These are phyloP conservation scores for Warburgia ugandensis DNA, from an alignment of 164 flowering plant species.

Conservation along the genomic window DNA sequence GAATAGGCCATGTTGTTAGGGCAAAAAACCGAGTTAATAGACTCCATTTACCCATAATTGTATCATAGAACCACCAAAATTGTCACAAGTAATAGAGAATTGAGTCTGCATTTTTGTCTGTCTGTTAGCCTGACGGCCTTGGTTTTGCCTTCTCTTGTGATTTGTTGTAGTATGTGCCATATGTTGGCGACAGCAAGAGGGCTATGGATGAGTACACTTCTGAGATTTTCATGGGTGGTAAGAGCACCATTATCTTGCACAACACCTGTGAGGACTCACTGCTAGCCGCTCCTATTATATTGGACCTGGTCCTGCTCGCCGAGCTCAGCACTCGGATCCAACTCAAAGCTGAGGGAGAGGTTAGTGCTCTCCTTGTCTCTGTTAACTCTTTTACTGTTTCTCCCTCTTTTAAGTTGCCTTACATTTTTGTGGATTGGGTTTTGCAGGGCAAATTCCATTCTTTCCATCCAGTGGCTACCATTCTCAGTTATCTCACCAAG, in stretches of 20 bases:
- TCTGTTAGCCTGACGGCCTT: too few relatives aligned
- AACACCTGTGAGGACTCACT: conserved; percentile 98
- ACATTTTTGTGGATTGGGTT: background rate
- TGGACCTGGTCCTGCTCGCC: conserved; percentile 92
- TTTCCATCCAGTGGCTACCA: conserved; percentile 97
- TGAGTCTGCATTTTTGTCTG: too few relatives aligned
- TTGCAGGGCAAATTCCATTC: conserved; percentile 88
- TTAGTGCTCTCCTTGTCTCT: conserved; percentile 4
- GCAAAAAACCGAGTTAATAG: too few relatives aligned
- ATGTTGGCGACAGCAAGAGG: conserved; percentile 98
- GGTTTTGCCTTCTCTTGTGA: background rate
- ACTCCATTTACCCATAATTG: too few relatives aligned
- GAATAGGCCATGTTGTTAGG: too few relatives aligned
- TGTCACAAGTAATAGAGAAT: too few relatives aligned
- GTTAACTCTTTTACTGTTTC: too few relatives aligned
- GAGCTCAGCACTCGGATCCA: conserved; percentile 92
- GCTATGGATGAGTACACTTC: conserved; percentile 99
- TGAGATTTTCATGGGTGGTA: conserved; percentile 99
- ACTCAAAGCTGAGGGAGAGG: conserved; percentile 89
- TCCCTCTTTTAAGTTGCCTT: background rate
- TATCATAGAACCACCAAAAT: too few relatives aligned
- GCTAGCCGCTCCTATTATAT: conserved; percentile 93
- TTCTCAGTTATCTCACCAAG: conserved; percentile 96
- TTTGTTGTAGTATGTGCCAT: conserved; percentile 69
- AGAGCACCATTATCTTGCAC: conserved; percentile 91